Evolutionary conservation across 805 yeast species (phyloP), one percentile per base, ranked within the genome.

Genomic region (Nakazawaea anatomiae): DNA sequence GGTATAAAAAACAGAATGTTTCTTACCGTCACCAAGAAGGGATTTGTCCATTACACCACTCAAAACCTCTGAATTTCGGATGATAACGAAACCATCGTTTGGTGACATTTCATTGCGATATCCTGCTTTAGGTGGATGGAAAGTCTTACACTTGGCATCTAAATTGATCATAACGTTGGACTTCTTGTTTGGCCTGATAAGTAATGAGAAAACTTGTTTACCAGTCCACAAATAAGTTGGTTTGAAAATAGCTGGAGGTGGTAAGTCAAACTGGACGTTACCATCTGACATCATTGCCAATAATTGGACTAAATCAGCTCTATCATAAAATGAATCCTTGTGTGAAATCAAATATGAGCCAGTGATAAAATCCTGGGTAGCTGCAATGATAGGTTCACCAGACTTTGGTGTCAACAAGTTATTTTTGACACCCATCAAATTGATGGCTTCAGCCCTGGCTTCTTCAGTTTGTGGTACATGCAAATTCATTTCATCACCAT

Each of bases 401-500:
- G 96, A 88, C 63, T 91, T 89, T 8, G 99, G 99, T 1, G 99
- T 94, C 58, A 94, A 77, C 56, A 94, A 73, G 65, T 94, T 94
- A 64, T 91, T 87, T 61, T 94, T 94, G 41, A 94, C 99, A 50
- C 98, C 99, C 99, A 94, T 94, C 63, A 94, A 76, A 62, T 87
- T 88, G 69, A 92, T 89, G n/a, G 99, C 99, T 68, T 94, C 99
- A 0, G 98, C 96, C 57, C 99, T 75, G 1, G 99, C 98, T 69
- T 94, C 99, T 70, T 94, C 98, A 1, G 98, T 94, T 68, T 94
- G 99, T 1, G 99, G 99, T 44, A 94, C 99, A 65, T 94, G 99
- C 63, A 94, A 75, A 68, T 94, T 94, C 99, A 94, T 94, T 69
- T 94, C 99, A 71, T 94, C 99, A 70, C 99, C 99, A 69, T 94